Percentiles rank a stretch among this genome's conserved stretches.
Conservation (phyloP, 176 grass and related monocot species). For the Coix lacrymajobi region DNA sequence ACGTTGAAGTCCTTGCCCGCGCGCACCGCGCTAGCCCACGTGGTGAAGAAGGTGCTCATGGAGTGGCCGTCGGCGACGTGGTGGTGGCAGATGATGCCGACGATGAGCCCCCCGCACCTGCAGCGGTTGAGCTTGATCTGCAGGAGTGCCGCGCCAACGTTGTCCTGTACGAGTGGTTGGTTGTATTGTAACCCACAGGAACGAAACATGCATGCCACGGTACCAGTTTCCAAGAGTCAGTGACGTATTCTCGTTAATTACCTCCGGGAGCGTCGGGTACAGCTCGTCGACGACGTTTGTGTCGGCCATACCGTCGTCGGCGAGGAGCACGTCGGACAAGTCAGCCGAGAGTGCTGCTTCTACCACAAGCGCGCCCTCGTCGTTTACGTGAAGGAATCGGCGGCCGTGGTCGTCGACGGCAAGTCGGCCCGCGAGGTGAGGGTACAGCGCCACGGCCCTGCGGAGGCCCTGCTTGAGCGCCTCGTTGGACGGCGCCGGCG, state of each 20-base stretch:
- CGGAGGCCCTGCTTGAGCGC: not conserved
- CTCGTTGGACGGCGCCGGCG: slow-evolving; percentile 4
- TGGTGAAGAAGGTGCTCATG: slow-evolving; percentile 28
- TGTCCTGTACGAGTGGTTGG: too few relatives aligned
- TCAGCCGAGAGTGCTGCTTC: not conserved
- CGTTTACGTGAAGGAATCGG: slow-evolving; percentile 2
- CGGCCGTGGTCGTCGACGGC: not conserved
- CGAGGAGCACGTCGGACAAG: not conserved
- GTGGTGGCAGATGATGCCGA: slow-evolving; percentile 18
- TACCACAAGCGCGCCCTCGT: slow-evolving; percentile 11
- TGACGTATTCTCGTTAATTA: not conserved
- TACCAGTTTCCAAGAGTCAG: too few relatives aligned
- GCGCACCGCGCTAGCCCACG: slow-evolving; percentile 26
- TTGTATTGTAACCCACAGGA: too few relatives aligned
- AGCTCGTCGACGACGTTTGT: not conserved
- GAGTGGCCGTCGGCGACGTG: slow-evolving; percentile 37
- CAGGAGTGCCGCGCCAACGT: not conserved
- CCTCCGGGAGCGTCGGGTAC: not conserved
- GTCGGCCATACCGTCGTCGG: not conserved
- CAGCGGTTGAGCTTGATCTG: slow-evolving; percentile 39
- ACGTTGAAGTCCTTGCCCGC: not conserved
- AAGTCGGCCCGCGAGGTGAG: slow-evolving; percentile 10
- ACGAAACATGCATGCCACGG: too few relatives aligned
- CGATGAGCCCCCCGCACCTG: slow-evolving; percentile 37
- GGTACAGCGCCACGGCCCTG: slow-evolving; percentile 4